Evolutionary conservation across 306 rosid species (phyloP).

Genomic region (Canavalia ensiformis): DNA sequence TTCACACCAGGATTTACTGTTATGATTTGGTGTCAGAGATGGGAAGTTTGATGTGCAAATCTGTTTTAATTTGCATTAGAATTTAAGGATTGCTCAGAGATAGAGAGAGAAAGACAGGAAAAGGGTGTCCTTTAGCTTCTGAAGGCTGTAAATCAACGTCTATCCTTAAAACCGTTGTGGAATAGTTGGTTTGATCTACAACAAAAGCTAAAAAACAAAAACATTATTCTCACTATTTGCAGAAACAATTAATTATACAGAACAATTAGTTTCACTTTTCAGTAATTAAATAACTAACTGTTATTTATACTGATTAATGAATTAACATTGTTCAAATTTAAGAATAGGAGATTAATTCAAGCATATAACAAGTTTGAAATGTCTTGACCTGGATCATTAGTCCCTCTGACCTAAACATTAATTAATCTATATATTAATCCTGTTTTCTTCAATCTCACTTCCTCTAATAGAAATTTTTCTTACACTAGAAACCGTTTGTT

Average conservation of each 20-base stretch:
- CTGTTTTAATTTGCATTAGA: constrained; percentile 44
- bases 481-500: constrained; percentile 4
- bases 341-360: neutral
- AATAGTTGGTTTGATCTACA: constrained; percentile 44
- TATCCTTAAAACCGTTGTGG: constrained; percentile 62
- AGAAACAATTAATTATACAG: neutral
- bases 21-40: constrained; percentile 73
- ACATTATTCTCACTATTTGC: constrained; percentile 21
- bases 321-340: neutral
- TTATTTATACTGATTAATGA: neutral
- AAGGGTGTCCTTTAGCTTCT: constrained; percentile 43
- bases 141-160: constrained; percentile 44
- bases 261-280: constrained; percentile 22
- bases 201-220: constrained; percentile 31
- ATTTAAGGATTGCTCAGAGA: constrained; percentile 41
- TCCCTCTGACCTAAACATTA: neutral
- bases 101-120: constrained; percentile 42
- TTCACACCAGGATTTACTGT: constrained; percentile 59
- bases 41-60: constrained; percentile 63
- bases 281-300: neutral
- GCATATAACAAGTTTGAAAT: neutral
- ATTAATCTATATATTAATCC: neutral
- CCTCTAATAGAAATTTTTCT: neutral
- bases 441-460: neutral
- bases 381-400: neutral